Evolutionary conservation across 1,139 yeast genomes (phyloP).

Genomic region (Saccharomyces hybrid): DNA sequence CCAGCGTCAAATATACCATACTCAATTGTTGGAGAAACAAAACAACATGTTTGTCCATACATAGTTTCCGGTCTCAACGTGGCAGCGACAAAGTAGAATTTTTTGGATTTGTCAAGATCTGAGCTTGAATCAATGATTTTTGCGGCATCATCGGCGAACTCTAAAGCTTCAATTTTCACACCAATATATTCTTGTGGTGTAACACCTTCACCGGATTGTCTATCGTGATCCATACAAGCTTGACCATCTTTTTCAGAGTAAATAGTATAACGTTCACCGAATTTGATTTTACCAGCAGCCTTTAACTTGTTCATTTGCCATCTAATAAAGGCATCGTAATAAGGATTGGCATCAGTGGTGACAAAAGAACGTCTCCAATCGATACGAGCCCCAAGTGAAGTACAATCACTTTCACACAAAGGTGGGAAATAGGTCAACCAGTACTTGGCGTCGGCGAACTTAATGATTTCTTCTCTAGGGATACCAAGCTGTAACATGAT

Average conservation of each 20-base stretch:
- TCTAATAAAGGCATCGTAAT: slow-evolving; percentile 89
- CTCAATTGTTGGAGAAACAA: slow-evolving; percentile 88
- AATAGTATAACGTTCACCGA: slow-evolving; percentile 96
- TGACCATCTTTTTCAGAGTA: slow-evolving; percentile 97
- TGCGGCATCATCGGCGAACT: slow-evolving; percentile 39
- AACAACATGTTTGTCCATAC: slow-evolving; percentile 98
- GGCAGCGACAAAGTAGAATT: slow-evolving; percentile 84
- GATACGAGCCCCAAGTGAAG: slow-evolving; percentile 81
- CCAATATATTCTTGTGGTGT: slow-evolving; percentile 95
- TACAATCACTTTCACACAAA: slow-evolving; percentile 73
- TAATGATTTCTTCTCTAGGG: slow-evolving; percentile 68
- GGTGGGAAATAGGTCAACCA: slow-evolving; percentile 95
- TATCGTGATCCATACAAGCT: slow-evolving; percentile 99
- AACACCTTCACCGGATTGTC: slow-evolving; percentile 95
- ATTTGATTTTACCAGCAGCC: slow-evolving; percentile 84
- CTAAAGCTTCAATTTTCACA: slow-evolving; percentile 66
- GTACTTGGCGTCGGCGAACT: slow-evolving; percentile 81
- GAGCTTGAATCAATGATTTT: slow-evolving; percentile 40
- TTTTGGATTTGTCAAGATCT: slow-evolving; percentile 49
- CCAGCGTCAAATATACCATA: slow-evolving; percentile 92
- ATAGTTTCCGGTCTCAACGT: slow-evolving; percentile 98
- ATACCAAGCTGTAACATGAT: slow-evolving; percentile 93
- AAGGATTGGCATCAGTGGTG: slow-evolving; percentile 92
- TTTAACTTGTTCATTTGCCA: slow-evolving; percentile 94
- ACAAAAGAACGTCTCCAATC: slow-evolving; percentile 98